Base-by-base conservation (phyloP, 2,329 filamentous ascomycete species). In the Exserohilum rostratum region DNA sequence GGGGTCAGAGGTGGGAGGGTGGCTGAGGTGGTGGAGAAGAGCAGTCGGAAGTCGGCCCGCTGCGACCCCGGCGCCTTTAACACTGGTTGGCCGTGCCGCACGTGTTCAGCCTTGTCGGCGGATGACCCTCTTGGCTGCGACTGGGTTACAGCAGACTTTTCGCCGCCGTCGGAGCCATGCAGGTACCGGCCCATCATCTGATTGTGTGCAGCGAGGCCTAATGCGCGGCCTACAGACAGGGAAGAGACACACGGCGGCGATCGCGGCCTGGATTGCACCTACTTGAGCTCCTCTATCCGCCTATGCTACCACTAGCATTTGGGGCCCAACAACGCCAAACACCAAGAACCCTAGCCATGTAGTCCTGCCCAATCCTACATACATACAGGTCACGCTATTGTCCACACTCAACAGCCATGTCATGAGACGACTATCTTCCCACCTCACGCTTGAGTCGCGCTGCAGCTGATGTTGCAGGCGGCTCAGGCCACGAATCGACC, bases 401-500 rank as follows among this genome's bases (percentile, higher is more conserved):
- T n/a, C n/a, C n/a, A n/a, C n/a, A n/a, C n/a, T n/a, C n/a, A n/a
- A n/a, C n/a, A n/a, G n/a, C 30, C 13, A 6, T 45, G 30, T 27
- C 43, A 33, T 15, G 18, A 22, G 17, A 18, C 17, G 30, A 25
- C 44, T 65, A 80, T 57, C 84, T 79, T 27, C 80, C 84, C 53
- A 88, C 72, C 64, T 88, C 86, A 66, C 83, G 83, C 63, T 85
- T 80, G 66, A 90, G 71, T 65, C 87, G 81, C 48, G 82, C 87
- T 51, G 84, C 84, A 54, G 85, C 85, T 57, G 84, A 85, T 22
- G 67, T 60, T 3, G 72, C 50, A 6, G 68, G 60, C 46, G 71
- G 69, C 64, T 93, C 90, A 3, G 93, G 91, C 95, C 95, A 98
- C 18, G 85, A 87, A 42, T 85, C 85, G 1, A 96, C 92, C 15